These are phyloP conservation scores for Brassica hybrid DNA, from an alignment of 441 rosid species.

Conservation along the genomic window DNA sequence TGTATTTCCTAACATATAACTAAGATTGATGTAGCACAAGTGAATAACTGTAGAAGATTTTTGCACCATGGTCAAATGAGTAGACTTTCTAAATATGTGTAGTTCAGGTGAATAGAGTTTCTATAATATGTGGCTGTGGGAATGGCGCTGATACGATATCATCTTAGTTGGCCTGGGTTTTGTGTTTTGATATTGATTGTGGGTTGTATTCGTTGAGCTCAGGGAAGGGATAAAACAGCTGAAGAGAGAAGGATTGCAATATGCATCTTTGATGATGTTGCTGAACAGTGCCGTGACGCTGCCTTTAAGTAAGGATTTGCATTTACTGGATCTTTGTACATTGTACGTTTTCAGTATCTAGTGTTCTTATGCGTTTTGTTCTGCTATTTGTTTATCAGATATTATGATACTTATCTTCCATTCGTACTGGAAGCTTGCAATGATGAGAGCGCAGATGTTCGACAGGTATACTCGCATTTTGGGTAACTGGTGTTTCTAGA, in stretches of 20 bases:
- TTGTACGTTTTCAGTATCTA: conserved; percentile 17
- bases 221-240: conserved; percentile 99
- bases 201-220: conserved; percentile 20
- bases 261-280: conserved; percentile 99
- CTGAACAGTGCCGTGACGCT: conserved; percentile 95
- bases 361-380: conserved; percentile 16
- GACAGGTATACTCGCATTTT: conserved; percentile 64
- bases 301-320: conserved; percentile 77
- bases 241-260: conserved; percentile 99
- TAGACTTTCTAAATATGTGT: neutral
- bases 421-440: conserved; percentile 98
- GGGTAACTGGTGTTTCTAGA: conserved; percentile 6
- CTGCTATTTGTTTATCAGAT: conserved; percentile 55
- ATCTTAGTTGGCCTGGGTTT: conserved; percentile 8
- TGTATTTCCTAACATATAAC: neutral
- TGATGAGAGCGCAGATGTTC: conserved; percentile 91
- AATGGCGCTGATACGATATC: conserved; percentile 37
- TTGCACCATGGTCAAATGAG: neutral
- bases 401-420: conserved; percentile 95
- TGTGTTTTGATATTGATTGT: conserved; percentile 19
- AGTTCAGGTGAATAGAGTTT: conserved; percentile 1
- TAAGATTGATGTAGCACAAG: neutral
- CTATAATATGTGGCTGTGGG: neutral
- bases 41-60: neutral
- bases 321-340: conserved; percentile 11